Evolutionary conservation across 495 filamentous ascomycete genomes (phyloP).

Genomic region (Penicillium longicatenatum): DNA sequence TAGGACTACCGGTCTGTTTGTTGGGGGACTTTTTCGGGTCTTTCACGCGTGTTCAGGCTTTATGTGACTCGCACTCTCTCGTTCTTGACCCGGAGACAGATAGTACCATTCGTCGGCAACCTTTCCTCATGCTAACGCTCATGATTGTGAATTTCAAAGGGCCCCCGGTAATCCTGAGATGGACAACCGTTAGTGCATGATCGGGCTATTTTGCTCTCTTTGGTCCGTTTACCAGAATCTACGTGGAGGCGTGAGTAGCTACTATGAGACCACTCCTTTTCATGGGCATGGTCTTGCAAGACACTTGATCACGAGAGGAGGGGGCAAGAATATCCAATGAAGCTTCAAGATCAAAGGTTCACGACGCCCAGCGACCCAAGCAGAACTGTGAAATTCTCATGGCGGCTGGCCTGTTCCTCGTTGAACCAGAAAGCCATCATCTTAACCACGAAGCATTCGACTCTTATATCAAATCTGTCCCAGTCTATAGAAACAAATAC

Average conservation of each 20-base stretch:
- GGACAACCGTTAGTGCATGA: slow-evolving; percentile 17
- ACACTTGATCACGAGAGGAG: too few species aligned
- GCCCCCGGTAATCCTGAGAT: background rate
- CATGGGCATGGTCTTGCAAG: background rate
- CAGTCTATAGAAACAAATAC: background rate
- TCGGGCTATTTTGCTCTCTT: slow-evolving; percentile 38
- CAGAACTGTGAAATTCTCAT: background rate
- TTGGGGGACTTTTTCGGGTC: slow-evolving; percentile 34
- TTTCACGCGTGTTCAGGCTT: slow-evolving; percentile 38
- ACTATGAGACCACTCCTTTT: slow-evolving; percentile 35
- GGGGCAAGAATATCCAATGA: too few species aligned
- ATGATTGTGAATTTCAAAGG: slow-evolving; percentile 29
- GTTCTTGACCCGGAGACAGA: slow-evolving; percentile 21
- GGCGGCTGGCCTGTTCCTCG: too few species aligned
- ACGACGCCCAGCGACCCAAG: too few species aligned
- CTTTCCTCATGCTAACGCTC: slow-evolving; percentile 25
- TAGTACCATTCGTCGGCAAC: slow-evolving; percentile 29
- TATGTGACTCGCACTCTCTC: slow-evolving; percentile 30
- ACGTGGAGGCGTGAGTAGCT: slow-evolving; percentile 22
- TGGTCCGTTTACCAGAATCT: slow-evolving; percentile 29
- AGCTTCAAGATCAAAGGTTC: too few species aligned
- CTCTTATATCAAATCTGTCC: background rate
- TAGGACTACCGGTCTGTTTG: slow-evolving; percentile 31
- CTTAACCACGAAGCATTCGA: too few species aligned
- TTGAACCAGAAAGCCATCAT: too few species aligned